A percentile compares a stretch with the other conserved stretches of the same genome.
phyloP scores from a whole-genome alignment of 306 rosid species.

The Biancaea sappan region DNA sequence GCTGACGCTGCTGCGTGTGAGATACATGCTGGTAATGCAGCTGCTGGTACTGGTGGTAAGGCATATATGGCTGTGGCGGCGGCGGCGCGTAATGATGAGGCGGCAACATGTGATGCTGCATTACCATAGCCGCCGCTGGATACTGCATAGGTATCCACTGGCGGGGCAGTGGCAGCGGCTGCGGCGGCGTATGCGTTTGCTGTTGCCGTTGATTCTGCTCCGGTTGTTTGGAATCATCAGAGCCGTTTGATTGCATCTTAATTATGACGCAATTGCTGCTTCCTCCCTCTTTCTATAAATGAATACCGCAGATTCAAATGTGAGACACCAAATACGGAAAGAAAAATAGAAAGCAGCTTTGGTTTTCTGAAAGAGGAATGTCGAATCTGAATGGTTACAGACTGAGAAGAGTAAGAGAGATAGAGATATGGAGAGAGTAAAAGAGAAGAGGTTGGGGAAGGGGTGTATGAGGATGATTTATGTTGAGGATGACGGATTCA shows the following conservation, averaged over 20 bases:
- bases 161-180: slow-evolving; percentile 48
- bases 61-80: slow-evolving; percentile 55
- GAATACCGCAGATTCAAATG: slow-evolving; percentile 34
- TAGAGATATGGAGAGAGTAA: neutral
- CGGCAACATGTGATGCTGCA: slow-evolving; percentile 92
- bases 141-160: slow-evolving; percentile 91
- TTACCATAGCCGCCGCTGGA: slow-evolving; percentile 90
- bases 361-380: slow-evolving; percentile 17
- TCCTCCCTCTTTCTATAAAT: neutral
- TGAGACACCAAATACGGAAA: slow-evolving; percentile 21
- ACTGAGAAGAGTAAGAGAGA: slow-evolving; percentile 13
- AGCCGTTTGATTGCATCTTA: slow-evolving; percentile 80
- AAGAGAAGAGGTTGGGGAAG: slow-evolving; percentile 34
- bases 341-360: neutral
- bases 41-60: slow-evolving; percentile 61
- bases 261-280: neutral
- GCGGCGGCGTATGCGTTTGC: slow-evolving; percentile 31
- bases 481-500: slow-evolving; percentile 59
- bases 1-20: slow-evolving; percentile 49
- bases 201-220: slow-evolving; percentile 39
- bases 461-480: slow-evolving; percentile 50
- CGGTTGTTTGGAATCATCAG: slow-evolving; percentile 63
- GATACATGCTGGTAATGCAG: slow-evolving; percentile 49
- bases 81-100: slow-evolving; percentile 77
- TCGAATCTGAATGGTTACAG: slow-evolving; percentile 40